Percentiles rank a stretch among this genome's conserved stretches.
These are phyloP conservation scores for Ophiocordyceps camponoti-saundersi DNA, from an alignment of 2,329 filamentous ascomycete species.

Conservation along the genomic window DNA sequence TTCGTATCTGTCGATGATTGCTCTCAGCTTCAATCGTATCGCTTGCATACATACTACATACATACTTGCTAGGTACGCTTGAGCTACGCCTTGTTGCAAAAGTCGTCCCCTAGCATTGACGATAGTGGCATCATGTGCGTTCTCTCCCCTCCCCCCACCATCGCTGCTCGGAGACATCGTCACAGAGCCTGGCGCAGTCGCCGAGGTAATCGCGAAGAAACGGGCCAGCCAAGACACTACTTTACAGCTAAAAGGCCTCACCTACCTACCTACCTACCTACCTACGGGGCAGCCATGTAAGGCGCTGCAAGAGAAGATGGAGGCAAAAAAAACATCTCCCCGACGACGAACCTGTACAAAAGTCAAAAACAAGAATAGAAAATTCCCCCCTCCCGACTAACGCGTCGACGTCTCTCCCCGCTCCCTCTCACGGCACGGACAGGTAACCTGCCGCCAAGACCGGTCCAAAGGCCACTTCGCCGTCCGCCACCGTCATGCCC, in stretches of 20 bases:
- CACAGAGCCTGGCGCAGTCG: background rate
- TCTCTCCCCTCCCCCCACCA: background rate
- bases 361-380: background rate
- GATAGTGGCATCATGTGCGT: background rate
- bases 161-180: background rate
- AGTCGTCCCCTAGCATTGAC: background rate
- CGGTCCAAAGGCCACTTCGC: constrained; percentile 14
- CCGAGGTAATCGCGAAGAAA: background rate
- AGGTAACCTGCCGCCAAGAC: constrained; percentile 19
- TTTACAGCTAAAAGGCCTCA: background rate
- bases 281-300: background rate
- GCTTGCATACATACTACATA: background rate
- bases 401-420: too few relatives aligned
- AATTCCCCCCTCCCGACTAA: background rate
- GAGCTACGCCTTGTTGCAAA: background rate
- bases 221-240: background rate
- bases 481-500: constrained; percentile 11
- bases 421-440: constrained; percentile 9
- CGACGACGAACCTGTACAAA: background rate
- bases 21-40: background rate
- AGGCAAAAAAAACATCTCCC: background rate
- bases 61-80: too few relatives aligned
- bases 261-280: too few relatives aligned
- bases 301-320: background rate
- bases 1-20: background rate